Evolutionary conservation across 2,329 filamentous ascomycete species (phyloP).

Genomic region (Sclerotinia spermophila): DNA sequence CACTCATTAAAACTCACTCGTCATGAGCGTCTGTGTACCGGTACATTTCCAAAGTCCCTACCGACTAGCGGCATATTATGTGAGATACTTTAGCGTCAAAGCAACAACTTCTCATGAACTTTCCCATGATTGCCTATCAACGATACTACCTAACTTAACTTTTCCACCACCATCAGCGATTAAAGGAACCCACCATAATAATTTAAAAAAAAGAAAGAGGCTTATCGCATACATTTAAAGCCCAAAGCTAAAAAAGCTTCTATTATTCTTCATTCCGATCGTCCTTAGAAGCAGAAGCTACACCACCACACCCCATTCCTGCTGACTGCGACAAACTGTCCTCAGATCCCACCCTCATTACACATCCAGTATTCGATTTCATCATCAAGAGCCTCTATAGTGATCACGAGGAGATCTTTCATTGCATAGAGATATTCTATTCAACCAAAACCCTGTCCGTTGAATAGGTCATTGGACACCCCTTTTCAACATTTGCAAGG

Average conservation of each 20-base stretch:
- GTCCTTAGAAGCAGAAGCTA: neutral
- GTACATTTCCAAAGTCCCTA: neutral
- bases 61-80: conserved; percentile 14
- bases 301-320: conserved; percentile 17
- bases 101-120: conserved; percentile 15
- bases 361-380: conserved; percentile 22
- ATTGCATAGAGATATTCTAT: neutral
- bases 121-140: conserved; percentile 17
- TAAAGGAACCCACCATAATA: neutral
- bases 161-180: conserved; percentile 13
- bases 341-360: conserved; percentile 25
- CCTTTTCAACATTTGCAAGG: conserved; percentile 24
- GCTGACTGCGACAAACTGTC: conserved; percentile 17
- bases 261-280: conserved; percentile 8
- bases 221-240: conserved; percentile 4
- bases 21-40: conserved; percentile 1
- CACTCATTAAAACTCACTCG: neutral
- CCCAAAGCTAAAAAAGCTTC: neutral
- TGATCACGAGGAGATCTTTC: conserved; percentile 31
- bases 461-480: conserved; percentile 37
- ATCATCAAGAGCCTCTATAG: conserved; percentile 18
- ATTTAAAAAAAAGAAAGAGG: neutral
- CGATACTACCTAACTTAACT: neutral
- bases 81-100: conserved; percentile 18
- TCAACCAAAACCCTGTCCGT: conserved; percentile 24